Evolutionary conservation across 768 basidiomycete species (phyloP).

Genomic region (Sporobolomyces roseus): DNA sequence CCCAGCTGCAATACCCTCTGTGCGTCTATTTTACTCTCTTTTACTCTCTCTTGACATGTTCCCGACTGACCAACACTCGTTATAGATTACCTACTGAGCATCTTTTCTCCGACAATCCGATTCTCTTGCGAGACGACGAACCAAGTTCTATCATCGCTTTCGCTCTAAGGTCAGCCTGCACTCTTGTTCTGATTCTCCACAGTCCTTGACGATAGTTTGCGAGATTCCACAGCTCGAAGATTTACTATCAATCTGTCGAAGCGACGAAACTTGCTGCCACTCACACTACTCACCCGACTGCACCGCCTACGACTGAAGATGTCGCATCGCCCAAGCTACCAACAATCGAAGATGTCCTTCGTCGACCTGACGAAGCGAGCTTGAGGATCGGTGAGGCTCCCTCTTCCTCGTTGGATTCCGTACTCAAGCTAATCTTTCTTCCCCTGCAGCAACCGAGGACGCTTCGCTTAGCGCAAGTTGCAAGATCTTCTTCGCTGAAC

Average conservation of each 20-base stretch:
- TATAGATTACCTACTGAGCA: constrained; percentile 59
- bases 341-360: constrained; percentile 26
- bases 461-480: constrained; percentile 51
- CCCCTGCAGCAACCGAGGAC: constrained; percentile 10
- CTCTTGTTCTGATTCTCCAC: too few relatives aligned
- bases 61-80: not conserved
- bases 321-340: not conserved
- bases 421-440: not conserved
- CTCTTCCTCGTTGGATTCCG: not conserved
- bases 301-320: not conserved
- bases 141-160: constrained; percentile 97
- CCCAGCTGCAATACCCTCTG: constrained; percentile 57
- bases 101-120: constrained; percentile 87
- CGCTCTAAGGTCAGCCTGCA: constrained; percentile 68
- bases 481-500: constrained; percentile 90
- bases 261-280: constrained; percentile 13
- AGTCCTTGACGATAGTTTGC: too few relatives aligned
- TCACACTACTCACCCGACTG: not conserved
- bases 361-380: constrained; percentile 26
- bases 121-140: constrained; percentile 93
- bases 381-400: constrained; percentile 29
- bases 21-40: constrained; percentile 49
- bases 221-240: constrained; percentile 45
- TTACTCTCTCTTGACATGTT: not conserved
- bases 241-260: constrained; percentile 45